These are phyloP conservation scores for Penicillium hordei DNA, from an alignment of 2,329 filamentous ascomycete genomes.

Conservation along the genomic window DNA sequence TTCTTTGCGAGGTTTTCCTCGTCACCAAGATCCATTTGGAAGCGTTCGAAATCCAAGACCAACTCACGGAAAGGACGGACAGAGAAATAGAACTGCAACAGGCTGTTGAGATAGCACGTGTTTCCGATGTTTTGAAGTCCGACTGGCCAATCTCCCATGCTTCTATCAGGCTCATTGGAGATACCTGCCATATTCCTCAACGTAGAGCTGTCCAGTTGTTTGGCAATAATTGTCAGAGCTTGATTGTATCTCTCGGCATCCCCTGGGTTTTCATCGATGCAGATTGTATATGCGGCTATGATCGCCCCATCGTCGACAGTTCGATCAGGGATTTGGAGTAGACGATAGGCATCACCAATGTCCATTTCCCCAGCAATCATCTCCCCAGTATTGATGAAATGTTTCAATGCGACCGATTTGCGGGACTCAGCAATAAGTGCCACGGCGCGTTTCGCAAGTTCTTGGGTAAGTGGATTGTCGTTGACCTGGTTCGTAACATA, in stretches of 20 bases:
- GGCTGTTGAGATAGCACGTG: constrained; percentile 95
- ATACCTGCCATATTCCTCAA: constrained; percentile 37
- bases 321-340: constrained; percentile 54
- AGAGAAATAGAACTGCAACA: constrained; percentile 93
- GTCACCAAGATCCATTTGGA: constrained; percentile 66
- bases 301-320: constrained; percentile 53
- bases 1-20: constrained; percentile 61
- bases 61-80: constrained; percentile 78
- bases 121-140: constrained; percentile 93
- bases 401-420: constrained; percentile 54
- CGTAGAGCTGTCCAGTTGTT: constrained; percentile 41
- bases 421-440: constrained; percentile 59
- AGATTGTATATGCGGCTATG: constrained; percentile 50
- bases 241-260: constrained; percentile 47
- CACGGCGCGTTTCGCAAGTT: constrained; percentile 56
- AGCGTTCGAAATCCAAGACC: constrained; percentile 71
- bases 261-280: constrained; percentile 48
- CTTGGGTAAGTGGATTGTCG: constrained; percentile 52
- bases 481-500: constrained; percentile 40
- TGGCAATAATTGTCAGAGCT: constrained; percentile 50
- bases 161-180: constrained; percentile 31
- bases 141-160: constrained; percentile 65
- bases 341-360: constrained; percentile 53
- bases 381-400: constrained; percentile 55
- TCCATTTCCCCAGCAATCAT: constrained; percentile 55